These are phyloP conservation scores for Fusarium verrucosum DNA, from an alignment of 2,329 filamentous ascomycete genomes.

Conservation along the genomic window DNA sequence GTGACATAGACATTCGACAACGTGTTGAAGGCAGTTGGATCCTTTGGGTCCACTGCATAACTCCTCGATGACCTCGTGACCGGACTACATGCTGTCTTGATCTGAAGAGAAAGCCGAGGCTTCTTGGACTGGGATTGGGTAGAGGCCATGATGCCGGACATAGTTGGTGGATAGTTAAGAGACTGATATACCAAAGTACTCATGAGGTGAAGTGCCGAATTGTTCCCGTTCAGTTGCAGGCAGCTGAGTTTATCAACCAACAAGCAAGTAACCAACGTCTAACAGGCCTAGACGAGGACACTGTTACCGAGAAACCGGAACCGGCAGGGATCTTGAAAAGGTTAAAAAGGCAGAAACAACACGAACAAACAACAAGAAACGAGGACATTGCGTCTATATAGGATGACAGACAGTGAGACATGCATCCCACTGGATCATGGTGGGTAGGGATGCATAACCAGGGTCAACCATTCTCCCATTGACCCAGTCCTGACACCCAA, in stretches of 20 bases:
- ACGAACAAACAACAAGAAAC: slow-evolving; percentile 33
- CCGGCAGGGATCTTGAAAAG: slow-evolving; percentile 40
- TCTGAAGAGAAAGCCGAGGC: slow-evolving; percentile 67
- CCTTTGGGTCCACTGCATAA: slow-evolving; percentile 60
- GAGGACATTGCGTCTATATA: slow-evolving; percentile 45
- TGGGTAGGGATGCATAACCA: slow-evolving; percentile 15
- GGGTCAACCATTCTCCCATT: slow-evolving; percentile 10
- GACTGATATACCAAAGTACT: slow-evolving; percentile 2
- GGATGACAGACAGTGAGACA: slow-evolving; percentile 26
- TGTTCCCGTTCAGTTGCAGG: slow-evolving; percentile 9
- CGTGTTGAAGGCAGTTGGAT: slow-evolving; percentile 72
- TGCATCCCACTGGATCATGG: slow-evolving; percentile 21
- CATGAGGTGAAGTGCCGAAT: slow-evolving; percentile 7
- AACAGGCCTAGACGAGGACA: slow-evolving; percentile 28
- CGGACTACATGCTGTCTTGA: slow-evolving; percentile 55
- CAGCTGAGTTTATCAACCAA: slow-evolving; percentile 29
- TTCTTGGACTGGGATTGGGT: slow-evolving; percentile 55
- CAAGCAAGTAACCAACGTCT: slow-evolving; percentile 30
- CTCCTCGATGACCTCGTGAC: slow-evolving; percentile 49
- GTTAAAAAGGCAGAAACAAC: slow-evolving; percentile 32
- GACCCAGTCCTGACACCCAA: slow-evolving; percentile 16
- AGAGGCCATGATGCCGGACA: slow-evolving; percentile 49
- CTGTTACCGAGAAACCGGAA: slow-evolving; percentile 39
- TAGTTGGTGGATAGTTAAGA: slow-evolving; percentile 2
- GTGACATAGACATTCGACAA: slow-evolving; percentile 72